Evolutionary conservation across 352 stramenopile species (phyloP).

Genomic region (Pythium pectinolyticum): DNA sequence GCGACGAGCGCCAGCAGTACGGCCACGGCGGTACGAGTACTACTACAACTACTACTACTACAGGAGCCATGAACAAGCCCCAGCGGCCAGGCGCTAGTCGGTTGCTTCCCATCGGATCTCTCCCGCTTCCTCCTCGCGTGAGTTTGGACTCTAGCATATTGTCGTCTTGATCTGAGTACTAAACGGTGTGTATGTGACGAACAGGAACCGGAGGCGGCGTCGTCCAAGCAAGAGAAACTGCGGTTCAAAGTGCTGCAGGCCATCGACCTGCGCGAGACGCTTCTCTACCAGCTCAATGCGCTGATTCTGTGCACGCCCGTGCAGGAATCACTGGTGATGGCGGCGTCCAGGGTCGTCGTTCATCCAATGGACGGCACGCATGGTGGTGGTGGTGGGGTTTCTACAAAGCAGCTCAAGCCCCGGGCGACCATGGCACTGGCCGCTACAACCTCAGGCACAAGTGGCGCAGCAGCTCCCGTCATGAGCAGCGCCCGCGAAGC

Average conservation of each 20-base stretch:
- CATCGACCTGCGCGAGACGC: conserved; percentile 64
- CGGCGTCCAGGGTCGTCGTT: conserved; percentile 37
- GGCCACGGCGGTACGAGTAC: conserved; percentile 20
- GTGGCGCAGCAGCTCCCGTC: conserved; percentile 13
- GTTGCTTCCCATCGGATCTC: conserved; percentile 39
- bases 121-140: conserved; percentile 31
- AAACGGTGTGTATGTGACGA: neutral
- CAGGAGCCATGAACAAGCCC: neutral
- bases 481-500: conserved; percentile 75
- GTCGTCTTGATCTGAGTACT: neutral
- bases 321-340: conserved; percentile 53
- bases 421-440: conserved; percentile 25
- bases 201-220: conserved; percentile 24
- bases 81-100: conserved; percentile 21
- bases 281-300: conserved; percentile 70
- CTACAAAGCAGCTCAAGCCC: conserved; percentile 29
- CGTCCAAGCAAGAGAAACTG: conserved; percentile 70
- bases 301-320: conserved; percentile 70
- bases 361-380: no score
- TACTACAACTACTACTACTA: no score
- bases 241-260: conserved; percentile 65
- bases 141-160: conserved; percentile 17
- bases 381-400: no score
- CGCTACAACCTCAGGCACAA: neutral
- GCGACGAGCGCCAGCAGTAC: conserved; percentile 58